Evolutionary conservation across 164 flowering plant genomes (phyloP).

Genomic region (Vitis riparia): DNA sequence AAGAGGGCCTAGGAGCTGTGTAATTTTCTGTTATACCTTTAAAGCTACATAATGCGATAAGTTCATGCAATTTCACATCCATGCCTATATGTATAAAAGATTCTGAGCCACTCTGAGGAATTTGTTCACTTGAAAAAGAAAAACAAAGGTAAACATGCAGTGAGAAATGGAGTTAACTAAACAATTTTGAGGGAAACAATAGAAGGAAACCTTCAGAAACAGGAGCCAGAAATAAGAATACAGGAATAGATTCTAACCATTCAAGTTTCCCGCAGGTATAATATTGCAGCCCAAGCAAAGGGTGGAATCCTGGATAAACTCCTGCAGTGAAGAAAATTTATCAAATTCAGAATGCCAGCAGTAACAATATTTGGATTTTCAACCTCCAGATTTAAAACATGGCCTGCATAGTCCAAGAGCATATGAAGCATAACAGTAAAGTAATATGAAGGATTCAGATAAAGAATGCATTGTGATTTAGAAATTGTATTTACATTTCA

Average conservation of each 20-base stretch:
- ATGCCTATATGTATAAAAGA: not conserved
- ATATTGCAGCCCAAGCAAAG: conserved; percentile 84
- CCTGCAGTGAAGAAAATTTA: conserved; percentile 41
- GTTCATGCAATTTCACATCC: not conserved
- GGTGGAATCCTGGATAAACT: conserved; percentile 73
- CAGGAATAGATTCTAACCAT: conserved; percentile 50
- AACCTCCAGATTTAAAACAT: not conserved
- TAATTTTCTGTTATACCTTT: too few species aligned
- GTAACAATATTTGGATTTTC: not conserved
- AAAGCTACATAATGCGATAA: too few species aligned
- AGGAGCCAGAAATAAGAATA: not conserved
- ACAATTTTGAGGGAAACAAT: not conserved
- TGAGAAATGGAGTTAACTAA: not conserved
- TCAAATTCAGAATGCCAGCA: conserved; percentile 1
- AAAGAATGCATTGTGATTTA: too few species aligned
- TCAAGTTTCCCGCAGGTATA: conserved; percentile 91
- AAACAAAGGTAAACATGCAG: too few species aligned
- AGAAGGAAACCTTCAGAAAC: not conserved
- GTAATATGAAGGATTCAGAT: too few species aligned
- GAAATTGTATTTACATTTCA: too few species aligned
- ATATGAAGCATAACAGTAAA: too few species aligned
- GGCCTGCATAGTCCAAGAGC: not conserved
- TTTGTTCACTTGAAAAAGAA: not conserved
- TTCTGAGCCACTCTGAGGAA: not conserved
- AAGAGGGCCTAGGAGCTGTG: too few species aligned